Conservation (phyloP, 23 red algal genomes). For the Gracilaria gracilis region DNA sequence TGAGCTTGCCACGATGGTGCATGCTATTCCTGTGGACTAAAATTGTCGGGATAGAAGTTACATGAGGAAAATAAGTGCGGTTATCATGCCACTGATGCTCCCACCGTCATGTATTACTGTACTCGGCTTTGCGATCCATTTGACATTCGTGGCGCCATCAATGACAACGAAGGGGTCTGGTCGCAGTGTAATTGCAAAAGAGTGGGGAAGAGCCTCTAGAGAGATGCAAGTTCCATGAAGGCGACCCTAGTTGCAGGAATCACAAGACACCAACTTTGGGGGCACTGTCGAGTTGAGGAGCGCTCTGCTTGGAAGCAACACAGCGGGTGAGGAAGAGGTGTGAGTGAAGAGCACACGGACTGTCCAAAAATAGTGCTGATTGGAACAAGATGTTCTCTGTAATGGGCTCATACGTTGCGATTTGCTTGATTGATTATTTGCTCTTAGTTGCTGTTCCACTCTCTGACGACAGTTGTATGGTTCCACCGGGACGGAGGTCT, state of each 20-base stretch:
- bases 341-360: background rate
- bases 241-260: background rate
- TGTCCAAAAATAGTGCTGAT: background rate
- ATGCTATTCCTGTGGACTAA: background rate
- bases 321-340: background rate
- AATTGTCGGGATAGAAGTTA: background rate
- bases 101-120: too few relatives aligned
- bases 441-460: background rate
- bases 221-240: background rate
- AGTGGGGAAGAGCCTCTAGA: background rate
- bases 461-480: background rate
- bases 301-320: background rate
- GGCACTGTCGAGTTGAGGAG: background rate
- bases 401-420: constrained; percentile 9
- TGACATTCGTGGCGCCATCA: background rate
- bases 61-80: background rate
- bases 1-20: background rate
- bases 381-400: constrained; percentile 7
- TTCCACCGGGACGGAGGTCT: background rate
- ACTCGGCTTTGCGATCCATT: background rate
- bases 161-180: background rate
- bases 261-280: background rate
- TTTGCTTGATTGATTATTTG: background rate
- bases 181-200: background rate
- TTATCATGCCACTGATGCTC: background rate